Evolutionary conservation across 768 basidiomycete genomes (phyloP).

Genomic region (Rossbeevera mucosa): DNA sequence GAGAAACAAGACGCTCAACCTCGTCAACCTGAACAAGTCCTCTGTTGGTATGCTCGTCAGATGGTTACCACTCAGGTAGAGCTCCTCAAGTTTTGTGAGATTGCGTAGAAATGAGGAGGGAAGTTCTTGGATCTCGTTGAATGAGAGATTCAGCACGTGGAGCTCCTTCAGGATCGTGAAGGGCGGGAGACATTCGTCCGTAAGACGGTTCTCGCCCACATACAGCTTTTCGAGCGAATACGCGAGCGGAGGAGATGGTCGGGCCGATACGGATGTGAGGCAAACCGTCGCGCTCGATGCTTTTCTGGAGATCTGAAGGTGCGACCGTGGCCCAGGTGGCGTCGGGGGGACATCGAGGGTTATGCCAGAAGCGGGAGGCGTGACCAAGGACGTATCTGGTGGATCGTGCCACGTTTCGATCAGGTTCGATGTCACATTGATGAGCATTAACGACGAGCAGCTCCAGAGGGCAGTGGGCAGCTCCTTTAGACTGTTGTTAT

Average conservation of each 20-base stretch:
- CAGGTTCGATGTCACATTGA: slow-evolving; percentile 90
- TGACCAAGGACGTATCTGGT: slow-evolving; percentile 34
- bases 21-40: slow-evolving; percentile 68
- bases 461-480: slow-evolving; percentile 80
- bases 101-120: slow-evolving; percentile 73
- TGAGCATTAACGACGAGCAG: slow-evolving; percentile 61
- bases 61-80: slow-evolving; percentile 96
- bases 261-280: slow-evolving; percentile 23
- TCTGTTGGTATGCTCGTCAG: slow-evolving; percentile 86
- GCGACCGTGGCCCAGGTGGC: slow-evolving; percentile 12
- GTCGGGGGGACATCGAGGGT: slow-evolving; percentile 19
- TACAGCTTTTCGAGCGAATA: slow-evolving; percentile 73
- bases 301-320: slow-evolving; percentile 25
- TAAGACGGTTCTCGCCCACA: slow-evolving; percentile 85
- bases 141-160: slow-evolving; percentile 82
- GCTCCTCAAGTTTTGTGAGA: slow-evolving; percentile 67
- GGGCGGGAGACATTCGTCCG: slow-evolving; percentile 71
- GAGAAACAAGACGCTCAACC: slow-evolving; percentile 72
- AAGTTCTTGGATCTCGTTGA: slow-evolving; percentile 90
- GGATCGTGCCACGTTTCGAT: slow-evolving; percentile 70
- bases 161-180: slow-evolving; percentile 76
- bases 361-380: slow-evolving; percentile 18
- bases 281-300: slow-evolving; percentile 35
- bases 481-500: slow-evolving; percentile 83
- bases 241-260: slow-evolving; percentile 54